These are phyloP conservation scores for Acacia melanoxylon DNA, from an alignment of 306 rosid species.

Conservation along the genomic window DNA sequence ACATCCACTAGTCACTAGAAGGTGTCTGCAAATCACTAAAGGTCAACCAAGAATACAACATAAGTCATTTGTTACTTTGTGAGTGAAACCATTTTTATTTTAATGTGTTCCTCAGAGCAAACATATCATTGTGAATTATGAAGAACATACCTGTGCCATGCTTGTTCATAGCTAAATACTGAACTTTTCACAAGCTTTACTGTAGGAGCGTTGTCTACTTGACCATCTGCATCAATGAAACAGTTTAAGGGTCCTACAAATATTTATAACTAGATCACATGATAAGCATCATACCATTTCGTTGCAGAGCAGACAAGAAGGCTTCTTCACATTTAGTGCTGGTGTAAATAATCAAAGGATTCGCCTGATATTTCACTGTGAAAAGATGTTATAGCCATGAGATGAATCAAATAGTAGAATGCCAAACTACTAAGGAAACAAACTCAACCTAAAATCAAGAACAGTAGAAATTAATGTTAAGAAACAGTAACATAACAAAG, in stretches of 20 bases:
- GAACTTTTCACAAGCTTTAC: slow-evolving; percentile 94
- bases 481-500: background rate
- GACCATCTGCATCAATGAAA: slow-evolving; percentile 64
- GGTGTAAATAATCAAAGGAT: slow-evolving; percentile 80
- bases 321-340: slow-evolving; percentile 90
- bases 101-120: slow-evolving; percentile 11
- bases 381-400: slow-evolving; percentile 32
- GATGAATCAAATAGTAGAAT: slow-evolving; percentile 22
- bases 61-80: slow-evolving; percentile 10
- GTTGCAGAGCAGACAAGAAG: slow-evolving; percentile 87
- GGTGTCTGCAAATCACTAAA: slow-evolving; percentile 7
- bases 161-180: slow-evolving; percentile 94
- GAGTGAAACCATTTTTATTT: slow-evolving; percentile 2
- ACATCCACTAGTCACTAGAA: slow-evolving; percentile 9
- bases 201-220: slow-evolving; percentile 53
- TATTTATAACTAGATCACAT: slow-evolving; percentile 19
- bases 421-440: slow-evolving; percentile 1
- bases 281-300: slow-evolving; percentile 61
- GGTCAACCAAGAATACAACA: background rate
- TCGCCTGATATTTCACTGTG: slow-evolving; percentile 93
- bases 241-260: slow-evolving; percentile 36
- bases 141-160: slow-evolving; percentile 85
- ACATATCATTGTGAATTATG: slow-evolving; percentile 14
- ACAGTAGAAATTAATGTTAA: background rate
- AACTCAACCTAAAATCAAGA: slow-evolving; percentile 3